Conservation (phyloP, 1,284 basidiomycete species). For the Austroboletus novae-zelandiae region DNA sequence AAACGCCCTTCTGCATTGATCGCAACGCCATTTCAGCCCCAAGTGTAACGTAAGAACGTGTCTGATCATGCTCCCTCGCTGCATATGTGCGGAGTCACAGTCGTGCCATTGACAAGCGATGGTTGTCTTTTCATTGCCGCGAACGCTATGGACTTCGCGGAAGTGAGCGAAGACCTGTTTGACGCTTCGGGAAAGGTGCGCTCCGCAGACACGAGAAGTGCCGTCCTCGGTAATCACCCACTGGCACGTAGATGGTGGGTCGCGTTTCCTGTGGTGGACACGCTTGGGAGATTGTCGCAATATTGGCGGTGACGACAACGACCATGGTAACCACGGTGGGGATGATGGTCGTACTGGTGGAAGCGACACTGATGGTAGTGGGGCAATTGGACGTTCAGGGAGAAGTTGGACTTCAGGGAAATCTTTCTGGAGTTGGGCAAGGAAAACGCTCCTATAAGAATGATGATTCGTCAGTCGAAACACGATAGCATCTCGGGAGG, state of each 20-base stretch:
- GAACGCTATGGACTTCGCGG: conserved; percentile 12
- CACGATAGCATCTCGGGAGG: too few relatives aligned
- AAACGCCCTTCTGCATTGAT: conserved; percentile 11
- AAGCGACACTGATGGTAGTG: neutral
- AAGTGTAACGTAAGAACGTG: conserved; percentile 20
- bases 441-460: conserved; percentile 16
- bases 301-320: too few relatives aligned
- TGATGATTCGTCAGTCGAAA: neutral
- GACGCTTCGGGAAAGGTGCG: conserved; percentile 1
- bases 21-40: conserved; percentile 15
- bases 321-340: too few relatives aligned
- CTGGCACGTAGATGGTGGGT: conserved; percentile 1
- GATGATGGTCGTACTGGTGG: too few relatives aligned
- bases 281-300: too few relatives aligned
- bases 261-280: too few relatives aligned
- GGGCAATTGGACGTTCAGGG: neutral
- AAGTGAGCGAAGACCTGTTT: conserved; percentile 14
- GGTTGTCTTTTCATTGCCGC: conserved; percentile 19
- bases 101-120: conserved; percentile 10
- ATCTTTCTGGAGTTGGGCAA: conserved; percentile 7
- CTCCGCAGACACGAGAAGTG: conserved; percentile 9
- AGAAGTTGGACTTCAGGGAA: neutral
- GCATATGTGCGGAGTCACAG: conserved; percentile 17
- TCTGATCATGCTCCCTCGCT: conserved; percentile 20
- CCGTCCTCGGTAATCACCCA: conserved; percentile 8